Conservation (phyloP, 192 early-diverging fungal genomes). For the Coemansia sp. region DNA sequence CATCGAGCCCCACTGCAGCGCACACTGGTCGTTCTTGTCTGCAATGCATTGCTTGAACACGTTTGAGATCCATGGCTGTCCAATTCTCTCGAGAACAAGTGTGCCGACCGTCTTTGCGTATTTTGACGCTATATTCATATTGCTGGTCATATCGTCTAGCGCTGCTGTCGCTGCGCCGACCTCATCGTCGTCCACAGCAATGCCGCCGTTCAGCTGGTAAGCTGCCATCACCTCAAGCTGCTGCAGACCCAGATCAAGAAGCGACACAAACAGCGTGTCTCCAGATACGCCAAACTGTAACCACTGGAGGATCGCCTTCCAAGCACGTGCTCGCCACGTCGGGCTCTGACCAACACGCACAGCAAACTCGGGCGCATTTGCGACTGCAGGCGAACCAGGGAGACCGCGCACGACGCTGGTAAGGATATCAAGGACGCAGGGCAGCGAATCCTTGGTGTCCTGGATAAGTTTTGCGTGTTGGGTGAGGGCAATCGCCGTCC, state of each 20-base stretch:
- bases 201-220: conserved; percentile 15
- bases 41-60: conserved; percentile 15
- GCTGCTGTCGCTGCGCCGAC: conserved; percentile 29
- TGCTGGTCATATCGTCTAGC: conserved; percentile 48
- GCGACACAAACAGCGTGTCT: conserved; percentile 34
- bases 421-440: conserved; percentile 30
- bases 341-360: conserved; percentile 13
- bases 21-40: conserved; percentile 15
- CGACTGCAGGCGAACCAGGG: conserved; percentile 3
- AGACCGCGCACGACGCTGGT: conserved; percentile 25
- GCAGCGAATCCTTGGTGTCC: conserved; percentile 27
- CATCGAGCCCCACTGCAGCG: conserved; percentile 29
- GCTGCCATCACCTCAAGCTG: conserved; percentile 28
- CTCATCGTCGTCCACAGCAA: conserved; percentile 28
- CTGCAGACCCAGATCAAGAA: conserved; percentile 35
- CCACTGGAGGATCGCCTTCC: conserved; percentile 46
- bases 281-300: conserved; percentile 41
- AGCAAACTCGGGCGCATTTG: conserved; percentile 11
- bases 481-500: conserved; percentile 20
- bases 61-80: conserved; percentile 29
- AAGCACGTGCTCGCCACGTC: conserved; percentile 37
- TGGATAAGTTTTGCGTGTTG: conserved; percentile 25
- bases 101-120: conserved; percentile 33
- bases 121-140: conserved; percentile 28
- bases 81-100: conserved; percentile 19